Evolutionary conservation across 2,329 filamentous ascomycete species (phyloP).

Genomic region (Aureobasidium sp.): DNA sequence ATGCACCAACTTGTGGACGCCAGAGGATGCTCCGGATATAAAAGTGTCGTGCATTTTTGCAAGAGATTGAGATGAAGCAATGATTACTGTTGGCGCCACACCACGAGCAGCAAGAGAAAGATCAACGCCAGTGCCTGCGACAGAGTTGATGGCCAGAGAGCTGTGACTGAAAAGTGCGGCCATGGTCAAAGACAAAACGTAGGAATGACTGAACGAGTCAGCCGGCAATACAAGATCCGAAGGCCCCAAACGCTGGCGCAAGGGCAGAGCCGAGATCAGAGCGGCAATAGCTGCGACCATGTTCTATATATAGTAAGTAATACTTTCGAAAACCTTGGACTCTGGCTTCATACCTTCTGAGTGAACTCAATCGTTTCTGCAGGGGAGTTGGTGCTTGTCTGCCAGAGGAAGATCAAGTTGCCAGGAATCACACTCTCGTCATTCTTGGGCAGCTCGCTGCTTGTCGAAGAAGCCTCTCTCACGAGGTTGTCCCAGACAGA

Average conservation of each 20-base stretch:
- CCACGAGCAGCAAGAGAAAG: conserved; percentile 65
- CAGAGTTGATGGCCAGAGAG: conserved; percentile 81
- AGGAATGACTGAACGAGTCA: conserved; percentile 71
- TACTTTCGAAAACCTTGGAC: conserved; percentile 7
- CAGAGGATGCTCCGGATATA: conserved; percentile 48
- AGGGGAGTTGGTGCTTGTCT: conserved; percentile 40
- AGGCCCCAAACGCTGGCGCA: conserved; percentile 63
- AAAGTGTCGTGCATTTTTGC: conserved; percentile 59
- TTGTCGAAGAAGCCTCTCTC: conserved; percentile 49
- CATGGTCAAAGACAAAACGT: conserved; percentile 72
- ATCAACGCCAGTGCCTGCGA: conserved; percentile 66
- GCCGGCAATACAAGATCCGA: conserved; percentile 80
- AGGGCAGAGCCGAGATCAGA: conserved; percentile 68
- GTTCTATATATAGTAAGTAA: conserved; percentile 45
- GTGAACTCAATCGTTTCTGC: conserved; percentile 73
- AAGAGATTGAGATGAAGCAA: conserved; percentile 69
- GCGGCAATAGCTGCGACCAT: conserved; percentile 80
- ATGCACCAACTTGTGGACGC: conserved; percentile 61
- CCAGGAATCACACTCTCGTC: conserved; percentile 47
- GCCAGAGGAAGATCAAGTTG: conserved; percentile 60
- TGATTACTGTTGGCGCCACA: conserved; percentile 73
- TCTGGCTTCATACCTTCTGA: conserved; percentile 45
- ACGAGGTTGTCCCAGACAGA: conserved; percentile 91
- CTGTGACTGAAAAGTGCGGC: conserved; percentile 78
- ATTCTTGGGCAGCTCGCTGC: conserved; percentile 55